Conservation (phyloP, 2,329 filamentous ascomycete genomes). For the Phialemonium atrogriseum region DNA sequence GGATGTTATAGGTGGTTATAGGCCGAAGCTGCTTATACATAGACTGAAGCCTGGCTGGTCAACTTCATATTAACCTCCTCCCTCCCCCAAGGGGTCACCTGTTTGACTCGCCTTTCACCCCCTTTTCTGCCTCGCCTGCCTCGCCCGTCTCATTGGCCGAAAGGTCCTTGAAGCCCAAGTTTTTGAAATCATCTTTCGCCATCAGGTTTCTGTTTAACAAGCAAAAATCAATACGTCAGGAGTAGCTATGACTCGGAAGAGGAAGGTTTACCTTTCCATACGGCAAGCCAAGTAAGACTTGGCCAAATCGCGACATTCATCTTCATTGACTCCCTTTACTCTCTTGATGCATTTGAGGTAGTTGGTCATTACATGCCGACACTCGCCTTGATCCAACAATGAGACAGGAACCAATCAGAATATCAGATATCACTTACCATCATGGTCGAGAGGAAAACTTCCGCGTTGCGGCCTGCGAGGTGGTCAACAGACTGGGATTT, state of each 20-base stretch:
- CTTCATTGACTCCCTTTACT: conserved; percentile 74
- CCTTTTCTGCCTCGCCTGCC: conserved; percentile 14
- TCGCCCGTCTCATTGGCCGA: conserved; percentile 19
- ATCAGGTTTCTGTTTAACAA: conserved; percentile 66
- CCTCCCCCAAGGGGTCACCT: conserved; percentile 23
- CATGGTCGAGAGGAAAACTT: conserved; percentile 93
- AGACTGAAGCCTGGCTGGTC: no score
- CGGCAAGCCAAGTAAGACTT: conserved; percentile 86
- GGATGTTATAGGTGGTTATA: no score
- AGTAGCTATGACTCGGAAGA: not conserved
- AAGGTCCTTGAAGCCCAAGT: conserved; percentile 72
- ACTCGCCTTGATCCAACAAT: conserved; percentile 61
- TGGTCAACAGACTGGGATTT: not conserved
- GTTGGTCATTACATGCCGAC: conserved; percentile 76
- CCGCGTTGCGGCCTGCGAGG: conserved; percentile 69
- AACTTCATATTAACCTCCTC: no score
- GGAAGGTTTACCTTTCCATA: conserved; percentile 73
- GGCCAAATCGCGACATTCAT: conserved; percentile 75
- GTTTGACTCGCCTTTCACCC: conserved; percentile 23
- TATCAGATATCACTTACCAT: conserved; percentile 39
- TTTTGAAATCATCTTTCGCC: conserved; percentile 92
- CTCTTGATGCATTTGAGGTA: conserved; percentile 86
- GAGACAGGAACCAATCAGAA: not conserved
- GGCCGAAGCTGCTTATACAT: no score
- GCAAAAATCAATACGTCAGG: not conserved